phyloP scores from a whole-genome alignment of 2,329 filamentous ascomycete species.

The Sarocladium kiliense region DNA sequence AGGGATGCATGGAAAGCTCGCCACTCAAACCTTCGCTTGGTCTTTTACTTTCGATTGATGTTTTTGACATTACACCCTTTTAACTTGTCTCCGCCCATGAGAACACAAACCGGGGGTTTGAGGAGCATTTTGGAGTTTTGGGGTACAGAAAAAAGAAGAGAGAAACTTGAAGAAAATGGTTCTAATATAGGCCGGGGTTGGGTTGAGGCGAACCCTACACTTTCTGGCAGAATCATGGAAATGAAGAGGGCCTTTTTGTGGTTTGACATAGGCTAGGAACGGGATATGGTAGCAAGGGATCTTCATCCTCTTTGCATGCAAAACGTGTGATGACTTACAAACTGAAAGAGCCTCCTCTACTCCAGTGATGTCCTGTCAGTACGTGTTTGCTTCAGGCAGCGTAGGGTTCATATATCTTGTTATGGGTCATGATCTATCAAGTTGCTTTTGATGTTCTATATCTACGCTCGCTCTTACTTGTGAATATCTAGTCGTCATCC shows the following conservation, averaged over 20 bases:
- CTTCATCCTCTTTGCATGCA: neutral
- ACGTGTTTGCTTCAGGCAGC: too few species aligned
- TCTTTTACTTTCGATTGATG: neutral
- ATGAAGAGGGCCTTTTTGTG: too few species aligned
- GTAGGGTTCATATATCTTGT: too few species aligned
- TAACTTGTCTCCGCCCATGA: neutral
- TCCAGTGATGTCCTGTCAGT: too few species aligned
- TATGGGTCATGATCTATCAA: too few species aligned
- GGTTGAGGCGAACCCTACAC: too few species aligned
- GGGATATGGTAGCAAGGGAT: too few species aligned
- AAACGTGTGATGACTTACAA: neutral
- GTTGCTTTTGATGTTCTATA: too few species aligned
- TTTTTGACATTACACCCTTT: neutral
- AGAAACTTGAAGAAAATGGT: neutral
- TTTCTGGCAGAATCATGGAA: too few species aligned
- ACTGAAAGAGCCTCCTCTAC: neutral
- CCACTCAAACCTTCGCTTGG: slow-evolving; percentile 1
- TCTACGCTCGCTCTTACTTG: neutral
- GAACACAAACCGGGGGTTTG: neutral
- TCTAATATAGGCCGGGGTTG: too few species aligned
- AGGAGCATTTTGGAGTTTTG: neutral
- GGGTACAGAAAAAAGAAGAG: neutral
- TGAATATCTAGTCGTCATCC: neutral
- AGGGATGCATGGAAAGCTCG: neutral
- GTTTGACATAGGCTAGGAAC: too few species aligned